A percentile compares a stretch with the other conserved stretches of the same genome.
Conservation (phyloP, 805 yeast genomes). For the Candida michaelii region DNA sequence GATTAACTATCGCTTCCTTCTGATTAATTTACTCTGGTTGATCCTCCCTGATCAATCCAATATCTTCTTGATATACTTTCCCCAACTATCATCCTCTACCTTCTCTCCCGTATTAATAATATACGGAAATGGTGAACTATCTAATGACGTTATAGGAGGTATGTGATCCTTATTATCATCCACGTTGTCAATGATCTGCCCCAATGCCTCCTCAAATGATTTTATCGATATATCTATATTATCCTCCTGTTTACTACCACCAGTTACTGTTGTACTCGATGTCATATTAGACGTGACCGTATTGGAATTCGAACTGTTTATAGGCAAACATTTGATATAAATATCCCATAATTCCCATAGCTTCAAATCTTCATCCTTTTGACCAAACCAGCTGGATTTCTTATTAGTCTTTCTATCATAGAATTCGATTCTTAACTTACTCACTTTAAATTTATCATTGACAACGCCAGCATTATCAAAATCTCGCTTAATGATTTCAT, state of each 20-base stretch:
- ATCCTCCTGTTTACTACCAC: slow-evolving; percentile 10
- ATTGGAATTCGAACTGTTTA: slow-evolving; percentile 5
- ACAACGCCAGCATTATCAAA: slow-evolving; percentile 18
- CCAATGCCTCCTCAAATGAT: slow-evolving; percentile 41
- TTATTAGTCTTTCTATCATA: slow-evolving; percentile 38
- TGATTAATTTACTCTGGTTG: too few species aligned
- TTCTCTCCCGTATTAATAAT: slow-evolving; percentile 24
- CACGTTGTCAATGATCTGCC: slow-evolving; percentile 49
- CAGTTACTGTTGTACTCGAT: slow-evolving; percentile 9
- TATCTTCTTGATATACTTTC: slow-evolving; percentile 44
- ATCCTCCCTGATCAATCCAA: too few species aligned
- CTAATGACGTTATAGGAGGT: slow-evolving; percentile 71
- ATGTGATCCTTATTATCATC: slow-evolving; percentile 63
- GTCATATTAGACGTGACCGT: slow-evolving; percentile 1
- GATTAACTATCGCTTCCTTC: too few species aligned
- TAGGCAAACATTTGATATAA: slow-evolving; percentile 46
- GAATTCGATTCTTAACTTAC: slow-evolving; percentile 34
- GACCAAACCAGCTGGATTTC: slow-evolving; percentile 59
- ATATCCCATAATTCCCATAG: slow-evolving; percentile 77
- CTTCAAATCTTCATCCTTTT: slow-evolving; percentile 30
- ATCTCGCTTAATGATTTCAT: slow-evolving; percentile 28
- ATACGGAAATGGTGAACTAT: slow-evolving; percentile 62
- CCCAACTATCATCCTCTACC: slow-evolving; percentile 39
- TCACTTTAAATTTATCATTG: background rate
- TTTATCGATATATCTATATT: slow-evolving; percentile 27